Evolutionary conservation across 176 grass and related monocot species (phyloP).

Genomic region (Aegilops speltoides): DNA sequence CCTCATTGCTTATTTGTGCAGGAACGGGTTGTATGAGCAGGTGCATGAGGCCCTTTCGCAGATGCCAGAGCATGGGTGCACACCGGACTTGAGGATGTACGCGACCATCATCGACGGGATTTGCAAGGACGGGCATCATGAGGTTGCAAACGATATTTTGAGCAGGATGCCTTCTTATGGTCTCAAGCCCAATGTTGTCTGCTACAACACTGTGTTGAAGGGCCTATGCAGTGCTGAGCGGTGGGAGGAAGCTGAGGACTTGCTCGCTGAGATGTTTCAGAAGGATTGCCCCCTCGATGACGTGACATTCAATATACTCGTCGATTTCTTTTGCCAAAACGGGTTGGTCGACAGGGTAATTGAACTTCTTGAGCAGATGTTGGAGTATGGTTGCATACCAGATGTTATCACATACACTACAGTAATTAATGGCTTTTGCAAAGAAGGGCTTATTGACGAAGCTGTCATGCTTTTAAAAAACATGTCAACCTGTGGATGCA

Average conservation of each 20-base stretch:
- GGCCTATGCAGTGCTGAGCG: slow-evolving; percentile 35
- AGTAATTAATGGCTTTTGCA: slow-evolving; percentile 44
- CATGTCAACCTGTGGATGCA: slow-evolving; percentile 44
- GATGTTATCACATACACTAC: slow-evolving; percentile 52
- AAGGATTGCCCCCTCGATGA: slow-evolving; percentile 40
- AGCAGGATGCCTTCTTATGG: slow-evolving; percentile 44
- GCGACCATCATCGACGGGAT: slow-evolving; percentile 42
- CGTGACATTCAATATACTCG: slow-evolving; percentile 47
- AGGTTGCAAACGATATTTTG: slow-evolving; percentile 39
- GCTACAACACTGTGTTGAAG: slow-evolving; percentile 46
- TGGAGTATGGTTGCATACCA: slow-evolving; percentile 39
- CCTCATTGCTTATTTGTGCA: slow-evolving; percentile 47
- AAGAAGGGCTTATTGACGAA: slow-evolving; percentile 35
- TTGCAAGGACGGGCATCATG: slow-evolving; percentile 44
- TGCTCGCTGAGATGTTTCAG: slow-evolving; percentile 39
- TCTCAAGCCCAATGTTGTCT: slow-evolving; percentile 49
- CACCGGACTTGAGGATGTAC: slow-evolving; percentile 42
- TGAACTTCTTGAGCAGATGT: slow-evolving; percentile 58
- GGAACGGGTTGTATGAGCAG: slow-evolving; percentile 38
- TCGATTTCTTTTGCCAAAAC: slow-evolving; percentile 49
- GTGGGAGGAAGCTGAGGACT: slow-evolving; percentile 33
- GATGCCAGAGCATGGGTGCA: slow-evolving; percentile 31
- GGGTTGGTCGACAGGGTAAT: slow-evolving; percentile 41
- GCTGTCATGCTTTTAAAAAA: slow-evolving; percentile 44
- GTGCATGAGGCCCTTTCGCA: slow-evolving; percentile 34